Evolutionary conservation across 1,284 basidiomycete species (phyloP), one percentile per base, ranked within the genome.

Genomic region (Pseudozyma tsukubaensis): DNA sequence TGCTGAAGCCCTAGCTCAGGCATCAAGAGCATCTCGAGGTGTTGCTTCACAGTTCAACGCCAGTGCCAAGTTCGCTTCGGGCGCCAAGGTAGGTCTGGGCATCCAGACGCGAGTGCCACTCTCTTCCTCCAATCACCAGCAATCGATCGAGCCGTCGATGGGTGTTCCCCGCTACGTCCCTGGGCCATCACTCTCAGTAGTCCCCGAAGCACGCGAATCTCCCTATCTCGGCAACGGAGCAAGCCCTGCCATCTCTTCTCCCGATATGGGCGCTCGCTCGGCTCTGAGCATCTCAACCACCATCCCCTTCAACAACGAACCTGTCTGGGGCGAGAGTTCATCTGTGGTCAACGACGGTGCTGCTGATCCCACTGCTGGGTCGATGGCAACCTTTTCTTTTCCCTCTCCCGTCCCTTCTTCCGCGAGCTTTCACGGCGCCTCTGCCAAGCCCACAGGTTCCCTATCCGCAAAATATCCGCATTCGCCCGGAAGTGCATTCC

Each of bases 321-420:
- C 72, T 3, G 43, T 56, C 24, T 75, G 72, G 72, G 72, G 72
- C 8, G 59, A 71, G 45, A 71, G 61, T 50, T 42, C 36, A 13
- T 66, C 61, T 4, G 50, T 55, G 7, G 4, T 18, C n/a, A 16
- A 35, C 19, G 39, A 56, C 10, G 35, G 8, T 19, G 5, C 51
- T 0, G n/a, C 51, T 7, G 59, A 63, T 37, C 59, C 54, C 3
- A 35, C 21, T 16, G 13, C 50, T 16, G 62, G 59, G 11, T 34
- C 59, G n/a, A 61, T 69, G 54, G 54, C 72, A 35, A 47, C 55
- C 18, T 74, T 66, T 34, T 54, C 62, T 8, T 74, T 74, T 16
- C 66, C 72, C 1, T 63, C 52, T 5, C 54, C 60, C 0, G 51
- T 50, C 6, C 53, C 52, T 14, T 52, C 69, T 0, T 62, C 63